A percentile compares a stretch with the other conserved stretches of the same genome.
Conservation (phyloP, 257 asterid genomes). For the Primulina huaijiensis region DNA sequence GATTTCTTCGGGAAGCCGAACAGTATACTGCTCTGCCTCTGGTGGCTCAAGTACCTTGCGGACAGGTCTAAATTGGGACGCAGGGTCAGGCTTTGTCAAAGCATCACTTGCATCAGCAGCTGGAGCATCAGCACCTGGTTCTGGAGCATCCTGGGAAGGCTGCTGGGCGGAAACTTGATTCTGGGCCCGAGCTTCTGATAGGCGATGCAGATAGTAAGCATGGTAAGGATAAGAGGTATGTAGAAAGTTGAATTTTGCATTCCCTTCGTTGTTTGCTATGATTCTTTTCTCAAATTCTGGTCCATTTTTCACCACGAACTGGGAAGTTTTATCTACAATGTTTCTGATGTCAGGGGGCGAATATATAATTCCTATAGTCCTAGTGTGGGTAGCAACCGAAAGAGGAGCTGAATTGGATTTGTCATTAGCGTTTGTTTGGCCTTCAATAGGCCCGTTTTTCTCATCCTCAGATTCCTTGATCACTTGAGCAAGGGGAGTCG, state of each 20-base stretch:
- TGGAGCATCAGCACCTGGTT: slow-evolving; percentile 37
- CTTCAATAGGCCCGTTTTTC: background rate
- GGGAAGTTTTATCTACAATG: slow-evolving; percentile 81
- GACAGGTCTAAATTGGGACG: slow-evolving; percentile 59
- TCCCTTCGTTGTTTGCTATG: slow-evolving; percentile 72
- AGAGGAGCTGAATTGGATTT: slow-evolving; percentile 34
- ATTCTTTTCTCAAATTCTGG: slow-evolving; percentile 81
- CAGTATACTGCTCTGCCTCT: slow-evolving; percentile 89
- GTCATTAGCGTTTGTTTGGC: slow-evolving; percentile 28
- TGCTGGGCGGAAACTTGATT: slow-evolving; percentile 49
- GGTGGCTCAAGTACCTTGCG: slow-evolving; percentile 87
- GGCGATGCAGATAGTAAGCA: slow-evolving; percentile 85
- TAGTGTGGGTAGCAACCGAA: slow-evolving; percentile 78
- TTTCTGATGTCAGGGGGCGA: slow-evolving; percentile 90
- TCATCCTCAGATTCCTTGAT: slow-evolving; percentile 19
- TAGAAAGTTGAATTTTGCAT: slow-evolving; percentile 76
- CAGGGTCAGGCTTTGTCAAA: slow-evolving; percentile 59
- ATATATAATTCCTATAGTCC: slow-evolving; percentile 79
- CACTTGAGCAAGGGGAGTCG: slow-evolving; percentile 50
- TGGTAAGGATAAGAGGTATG: slow-evolving; percentile 86
- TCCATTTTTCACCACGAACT: slow-evolving; percentile 88
- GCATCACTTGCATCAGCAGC: slow-evolving; percentile 45
- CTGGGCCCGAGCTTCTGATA: slow-evolving; percentile 77
- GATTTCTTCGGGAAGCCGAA: slow-evolving; percentile 88
- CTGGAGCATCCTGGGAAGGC: slow-evolving; percentile 39